phyloP scores from a whole-genome alignment of 1,139 yeast genomes.

The Geotrichum europaeum region DNA sequence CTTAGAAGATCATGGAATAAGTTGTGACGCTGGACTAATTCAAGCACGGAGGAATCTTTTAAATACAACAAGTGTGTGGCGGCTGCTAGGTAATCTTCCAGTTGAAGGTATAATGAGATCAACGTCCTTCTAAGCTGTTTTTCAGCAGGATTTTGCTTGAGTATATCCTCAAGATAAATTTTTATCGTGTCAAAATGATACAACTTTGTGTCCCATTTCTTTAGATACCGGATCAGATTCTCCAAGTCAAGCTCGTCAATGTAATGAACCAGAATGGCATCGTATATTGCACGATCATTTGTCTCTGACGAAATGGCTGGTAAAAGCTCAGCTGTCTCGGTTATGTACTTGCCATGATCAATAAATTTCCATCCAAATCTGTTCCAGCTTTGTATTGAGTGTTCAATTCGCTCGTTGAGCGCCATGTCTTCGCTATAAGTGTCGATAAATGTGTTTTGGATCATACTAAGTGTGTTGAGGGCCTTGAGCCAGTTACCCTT shows the following conservation, averaged over 20 bases:
- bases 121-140: conserved; percentile 42
- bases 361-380: conserved; percentile 54
- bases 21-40: conserved; percentile 56
- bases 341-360: conserved; percentile 41
- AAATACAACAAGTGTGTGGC: conserved; percentile 53
- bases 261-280: conserved; percentile 47
- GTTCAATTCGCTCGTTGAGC: neutral
- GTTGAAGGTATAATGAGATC: conserved; percentile 51
- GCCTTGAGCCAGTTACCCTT: conserved; percentile 53
- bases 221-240: conserved; percentile 35
- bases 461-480: conserved; percentile 42
- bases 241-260: conserved; percentile 38
- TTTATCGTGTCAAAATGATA: conserved; percentile 48
- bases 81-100: conserved; percentile 56
- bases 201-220: conserved; percentile 53
- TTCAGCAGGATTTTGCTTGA: conserved; percentile 28
- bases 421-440: conserved; percentile 15
- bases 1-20: conserved; percentile 47
- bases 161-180: conserved; percentile 43
- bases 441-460: conserved; percentile 34
- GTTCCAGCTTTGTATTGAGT: conserved; percentile 50
- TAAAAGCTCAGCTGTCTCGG: conserved; percentile 45
- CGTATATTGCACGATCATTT: conserved; percentile 43
- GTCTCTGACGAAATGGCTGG: conserved; percentile 43
- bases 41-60: conserved; percentile 48